These are phyloP conservation scores for Gillenia trifoliata DNA, from an alignment of 306 rosid species.

Conservation along the genomic window DNA sequence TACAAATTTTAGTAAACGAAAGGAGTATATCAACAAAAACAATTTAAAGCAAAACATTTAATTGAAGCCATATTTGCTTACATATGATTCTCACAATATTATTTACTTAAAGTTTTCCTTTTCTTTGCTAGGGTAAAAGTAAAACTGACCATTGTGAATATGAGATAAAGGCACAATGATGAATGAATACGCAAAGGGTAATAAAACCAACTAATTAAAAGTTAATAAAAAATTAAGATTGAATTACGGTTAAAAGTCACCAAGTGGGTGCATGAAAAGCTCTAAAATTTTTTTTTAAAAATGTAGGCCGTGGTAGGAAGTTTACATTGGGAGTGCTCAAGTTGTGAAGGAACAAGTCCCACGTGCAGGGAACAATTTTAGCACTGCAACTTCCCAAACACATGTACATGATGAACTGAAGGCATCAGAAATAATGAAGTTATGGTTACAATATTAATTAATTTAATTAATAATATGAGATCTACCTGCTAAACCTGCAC, in stretches of 20 bases:
- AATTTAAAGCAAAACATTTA: not conserved
- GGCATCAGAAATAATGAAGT: conserved; percentile 1
- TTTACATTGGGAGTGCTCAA: conserved; percentile 6
- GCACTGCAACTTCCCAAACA: conserved; percentile 8
- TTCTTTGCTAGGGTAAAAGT: not conserved
- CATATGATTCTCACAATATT: not conserved
- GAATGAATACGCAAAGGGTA: not conserved
- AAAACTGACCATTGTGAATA: not conserved
- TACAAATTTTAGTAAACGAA: not conserved
- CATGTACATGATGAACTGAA: conserved; percentile 1
- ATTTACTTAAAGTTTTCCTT: not conserved
- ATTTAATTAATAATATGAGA: not conserved
- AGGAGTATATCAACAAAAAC: not conserved
- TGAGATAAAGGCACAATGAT: not conserved
- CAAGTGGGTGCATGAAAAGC: too few species aligned
- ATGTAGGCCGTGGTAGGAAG: not conserved
- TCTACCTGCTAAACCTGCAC: conserved; percentile 18
- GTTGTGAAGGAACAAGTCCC: conserved; percentile 31
- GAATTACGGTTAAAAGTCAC: conserved; percentile 3
- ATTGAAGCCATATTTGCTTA: not conserved
- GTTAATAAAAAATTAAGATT: not conserved
- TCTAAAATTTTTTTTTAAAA: too few species aligned
- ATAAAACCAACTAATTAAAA: not conserved
- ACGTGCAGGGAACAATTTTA: conserved; percentile 35
- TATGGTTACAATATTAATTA: not conserved